phyloP scores from a whole-genome alignment of 257 asterid genomes.

The Capsicum pubescens region DNA sequence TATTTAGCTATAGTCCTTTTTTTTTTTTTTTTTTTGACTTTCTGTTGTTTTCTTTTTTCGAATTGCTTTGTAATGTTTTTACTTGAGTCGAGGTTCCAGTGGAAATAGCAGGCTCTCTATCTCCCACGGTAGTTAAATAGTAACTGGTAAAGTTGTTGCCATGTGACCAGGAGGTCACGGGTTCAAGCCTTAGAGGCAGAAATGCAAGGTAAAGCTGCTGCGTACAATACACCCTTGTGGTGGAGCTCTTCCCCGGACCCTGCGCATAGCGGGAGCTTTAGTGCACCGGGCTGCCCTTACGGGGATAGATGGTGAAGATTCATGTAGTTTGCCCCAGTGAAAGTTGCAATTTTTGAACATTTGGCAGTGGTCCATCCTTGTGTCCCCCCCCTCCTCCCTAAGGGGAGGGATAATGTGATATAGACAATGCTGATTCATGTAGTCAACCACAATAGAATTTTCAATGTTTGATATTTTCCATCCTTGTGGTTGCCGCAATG shows the following conservation, averaged over 20 bases:
- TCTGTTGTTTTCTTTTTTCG: neutral
- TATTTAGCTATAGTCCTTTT: neutral
- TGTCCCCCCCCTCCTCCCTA: neutral
- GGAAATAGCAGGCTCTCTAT: too few relatives aligned
- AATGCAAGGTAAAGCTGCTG: too few relatives aligned
- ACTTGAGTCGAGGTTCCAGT: too few relatives aligned
- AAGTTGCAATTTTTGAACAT: neutral
- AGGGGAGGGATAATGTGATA: neutral
- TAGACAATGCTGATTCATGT: neutral
- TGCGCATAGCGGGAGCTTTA: too few relatives aligned
- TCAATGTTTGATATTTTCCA: neutral
- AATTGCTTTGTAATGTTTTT: neutral
- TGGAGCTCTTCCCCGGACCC: too few relatives aligned
- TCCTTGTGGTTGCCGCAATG: neutral
- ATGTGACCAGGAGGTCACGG: too few relatives aligned
- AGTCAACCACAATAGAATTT: neutral
- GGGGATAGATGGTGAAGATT: neutral
- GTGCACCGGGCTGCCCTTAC: neutral
- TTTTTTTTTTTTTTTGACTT: neutral
- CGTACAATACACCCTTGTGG: too few relatives aligned
- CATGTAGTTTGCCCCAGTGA: neutral
- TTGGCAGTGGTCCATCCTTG: neutral
- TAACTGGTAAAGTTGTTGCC: too few relatives aligned
- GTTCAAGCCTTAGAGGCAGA: too few relatives aligned
- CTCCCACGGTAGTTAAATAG: too few relatives aligned